These are phyloP conservation scores for Fusarium fujikuroi DNA, from an alignment of 2,329 filamentous ascomycete genomes.

Conservation along the genomic window DNA sequence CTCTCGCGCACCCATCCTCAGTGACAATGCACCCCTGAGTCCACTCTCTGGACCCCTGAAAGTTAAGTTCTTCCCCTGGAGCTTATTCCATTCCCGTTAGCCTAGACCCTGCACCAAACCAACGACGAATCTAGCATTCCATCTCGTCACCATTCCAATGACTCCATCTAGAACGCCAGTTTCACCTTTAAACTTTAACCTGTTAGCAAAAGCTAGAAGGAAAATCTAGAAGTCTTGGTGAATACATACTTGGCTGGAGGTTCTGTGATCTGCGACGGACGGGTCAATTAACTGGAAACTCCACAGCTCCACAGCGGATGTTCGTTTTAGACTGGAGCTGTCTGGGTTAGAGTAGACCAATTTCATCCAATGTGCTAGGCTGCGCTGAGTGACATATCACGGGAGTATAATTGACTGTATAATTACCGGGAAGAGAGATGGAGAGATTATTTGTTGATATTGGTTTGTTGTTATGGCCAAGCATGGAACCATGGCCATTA, in stretches of 20 bases:
- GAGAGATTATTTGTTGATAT: neutral
- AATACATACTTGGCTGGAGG: neutral
- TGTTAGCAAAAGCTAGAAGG: neutral
- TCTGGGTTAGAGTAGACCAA: neutral
- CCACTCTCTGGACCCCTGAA: slow-evolving; percentile 26
- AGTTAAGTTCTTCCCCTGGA: slow-evolving; percentile 20
- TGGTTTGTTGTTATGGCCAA: neutral
- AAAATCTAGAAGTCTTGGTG: neutral
- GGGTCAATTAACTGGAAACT: neutral
- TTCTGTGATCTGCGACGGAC: neutral
- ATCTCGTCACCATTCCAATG: slow-evolving; percentile 1
- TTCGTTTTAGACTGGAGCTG: slow-evolving; percentile 13
- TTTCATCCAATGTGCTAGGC: neutral
- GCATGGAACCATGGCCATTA: neutral
- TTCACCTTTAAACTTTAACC: neutral
- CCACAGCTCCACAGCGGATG: slow-evolving; percentile 15
- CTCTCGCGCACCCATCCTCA: neutral
- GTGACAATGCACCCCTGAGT: slow-evolving; percentile 23
- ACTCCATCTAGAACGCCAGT: neutral
- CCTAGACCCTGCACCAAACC: neutral
- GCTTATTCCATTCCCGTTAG: slow-evolving; percentile 6
- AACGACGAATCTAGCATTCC: neutral
- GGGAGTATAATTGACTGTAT: neutral
- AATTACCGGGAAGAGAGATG: neutral
- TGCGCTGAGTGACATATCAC: neutral